phyloP scores from a whole-genome alignment of 345 rosid species.

The Ceriops tagal region DNA sequence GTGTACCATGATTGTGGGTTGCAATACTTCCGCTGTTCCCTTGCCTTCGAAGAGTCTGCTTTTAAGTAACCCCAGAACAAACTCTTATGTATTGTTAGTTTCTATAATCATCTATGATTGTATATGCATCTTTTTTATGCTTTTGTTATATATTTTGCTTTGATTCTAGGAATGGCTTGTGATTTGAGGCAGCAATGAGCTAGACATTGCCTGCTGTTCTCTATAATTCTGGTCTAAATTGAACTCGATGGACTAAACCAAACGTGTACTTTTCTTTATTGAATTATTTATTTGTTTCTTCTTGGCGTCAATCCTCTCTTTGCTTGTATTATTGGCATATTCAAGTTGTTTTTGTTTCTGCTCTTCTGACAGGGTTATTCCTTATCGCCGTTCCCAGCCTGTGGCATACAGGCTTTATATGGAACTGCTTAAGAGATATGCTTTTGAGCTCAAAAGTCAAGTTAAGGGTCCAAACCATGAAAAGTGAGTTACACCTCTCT shows the following conservation, averaged over 20 bases:
- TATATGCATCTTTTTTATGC: background rate
- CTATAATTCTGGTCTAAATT: background rate
- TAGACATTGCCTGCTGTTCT: background rate
- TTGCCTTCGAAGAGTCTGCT: background rate
- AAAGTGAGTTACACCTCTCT: constrained; percentile 39
- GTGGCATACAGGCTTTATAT: constrained; percentile 84
- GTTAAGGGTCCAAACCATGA: constrained; percentile 46
- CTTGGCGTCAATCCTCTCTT: background rate
- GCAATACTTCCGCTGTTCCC: background rate
- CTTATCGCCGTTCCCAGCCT: constrained; percentile 57
- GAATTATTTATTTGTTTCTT: background rate
- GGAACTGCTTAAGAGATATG: constrained; percentile 81
- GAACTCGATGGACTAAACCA: background rate
- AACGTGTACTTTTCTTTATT: too few species aligned
- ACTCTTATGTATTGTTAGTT: background rate
- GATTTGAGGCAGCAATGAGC: background rate
- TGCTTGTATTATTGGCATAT: background rate
- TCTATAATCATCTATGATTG: background rate
- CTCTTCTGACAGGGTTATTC: constrained; percentile 60
- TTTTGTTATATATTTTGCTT: too few species aligned
- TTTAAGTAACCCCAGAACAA: background rate
- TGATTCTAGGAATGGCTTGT: too few species aligned
- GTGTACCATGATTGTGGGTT: constrained; percentile 24
- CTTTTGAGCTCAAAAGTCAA: constrained; percentile 50
- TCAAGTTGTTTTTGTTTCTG: background rate